Conservation (phyloP, 306 rosid genomes). For the Cercis canadensis region DNA sequence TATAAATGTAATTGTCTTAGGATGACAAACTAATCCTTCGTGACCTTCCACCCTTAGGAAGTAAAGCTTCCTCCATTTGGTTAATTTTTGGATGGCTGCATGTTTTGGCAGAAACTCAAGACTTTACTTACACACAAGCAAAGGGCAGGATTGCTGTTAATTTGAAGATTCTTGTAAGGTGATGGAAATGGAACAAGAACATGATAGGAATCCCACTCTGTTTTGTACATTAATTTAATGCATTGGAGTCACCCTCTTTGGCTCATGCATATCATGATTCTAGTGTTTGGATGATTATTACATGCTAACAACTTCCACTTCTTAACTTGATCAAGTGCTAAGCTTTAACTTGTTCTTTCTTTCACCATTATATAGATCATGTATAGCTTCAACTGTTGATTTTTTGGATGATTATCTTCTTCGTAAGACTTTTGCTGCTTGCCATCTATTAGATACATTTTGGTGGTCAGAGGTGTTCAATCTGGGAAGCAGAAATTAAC, state of each 20-base stretch:
- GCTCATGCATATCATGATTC: too few relatives aligned
- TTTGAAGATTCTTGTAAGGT: conserved; percentile 14
- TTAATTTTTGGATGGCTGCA: conserved; percentile 19
- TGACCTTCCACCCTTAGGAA: too few relatives aligned
- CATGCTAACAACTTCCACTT: too few relatives aligned
- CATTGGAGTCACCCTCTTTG: conserved; percentile 16
- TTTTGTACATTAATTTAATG: background rate
- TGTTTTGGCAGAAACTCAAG: conserved; percentile 10
- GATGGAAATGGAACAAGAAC: conserved; percentile 26
- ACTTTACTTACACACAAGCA: conserved; percentile 19
- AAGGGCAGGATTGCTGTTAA: background rate
- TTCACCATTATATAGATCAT: background rate
- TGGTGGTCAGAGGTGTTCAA: background rate
- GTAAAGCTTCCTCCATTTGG: too few relatives aligned
- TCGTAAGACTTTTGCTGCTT: too few relatives aligned
- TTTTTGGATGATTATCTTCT: too few relatives aligned
- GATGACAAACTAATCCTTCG: too few relatives aligned
- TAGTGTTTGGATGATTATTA: too few relatives aligned
- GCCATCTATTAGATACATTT: background rate
- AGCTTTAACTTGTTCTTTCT: conserved; percentile 23
- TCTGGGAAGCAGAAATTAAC: background rate
- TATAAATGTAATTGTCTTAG: too few relatives aligned
- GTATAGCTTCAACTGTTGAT: background rate
- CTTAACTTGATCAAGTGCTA: too few relatives aligned
- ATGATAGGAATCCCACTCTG: background rate